These are phyloP conservation scores for Pholiota conissans DNA, from an alignment of 768 basidiomycete species.

Conservation along the genomic window DNA sequence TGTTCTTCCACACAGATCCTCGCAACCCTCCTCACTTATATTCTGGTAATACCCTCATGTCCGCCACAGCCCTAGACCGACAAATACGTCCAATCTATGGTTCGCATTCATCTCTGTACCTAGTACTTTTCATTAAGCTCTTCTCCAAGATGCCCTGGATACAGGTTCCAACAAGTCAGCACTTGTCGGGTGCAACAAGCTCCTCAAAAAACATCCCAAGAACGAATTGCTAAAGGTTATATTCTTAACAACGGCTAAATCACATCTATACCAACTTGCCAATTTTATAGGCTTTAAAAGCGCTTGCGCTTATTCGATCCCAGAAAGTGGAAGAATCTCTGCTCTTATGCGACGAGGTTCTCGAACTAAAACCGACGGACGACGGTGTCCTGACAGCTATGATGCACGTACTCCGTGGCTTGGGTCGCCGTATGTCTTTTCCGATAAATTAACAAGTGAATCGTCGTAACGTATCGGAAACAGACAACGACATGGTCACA, in stretches of 20 bases:
- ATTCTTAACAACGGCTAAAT: background rate
- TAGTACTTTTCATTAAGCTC: background rate
- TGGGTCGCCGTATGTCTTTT: slow-evolving; percentile 59
- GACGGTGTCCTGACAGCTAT: slow-evolving; percentile 76
- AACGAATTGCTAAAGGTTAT: slow-evolving; percentile 68
- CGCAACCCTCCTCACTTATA: background rate
- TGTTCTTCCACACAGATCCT: background rate
- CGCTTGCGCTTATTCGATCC: slow-evolving; percentile 78
- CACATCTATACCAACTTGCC: slow-evolving; percentile 1
- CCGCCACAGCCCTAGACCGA: slow-evolving; percentile 69
- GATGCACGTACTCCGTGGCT: slow-evolving; percentile 79
- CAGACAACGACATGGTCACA: slow-evolving; percentile 74
- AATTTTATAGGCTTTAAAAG: slow-evolving; percentile 68
- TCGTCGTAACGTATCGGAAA: background rate
- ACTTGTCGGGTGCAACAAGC: slow-evolving; percentile 81
- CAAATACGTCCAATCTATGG: slow-evolving; percentile 88
- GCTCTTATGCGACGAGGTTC: slow-evolving; percentile 75
- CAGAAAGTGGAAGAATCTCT: slow-evolving; percentile 88
- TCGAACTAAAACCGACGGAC: slow-evolving; percentile 69
- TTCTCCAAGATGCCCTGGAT: slow-evolving; percentile 72
- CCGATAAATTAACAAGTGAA: background rate
- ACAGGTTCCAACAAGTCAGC: slow-evolving; percentile 86
- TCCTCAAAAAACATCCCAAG: slow-evolving; percentile 83
- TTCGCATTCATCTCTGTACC: slow-evolving; percentile 29
- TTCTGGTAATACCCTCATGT: slow-evolving; percentile 22